Evolutionary conservation across 2,329 filamentous ascomycete genomes (phyloP), one percentile per base, ranked within the genome.

Genomic region (Delphinella strobiligena): DNA sequence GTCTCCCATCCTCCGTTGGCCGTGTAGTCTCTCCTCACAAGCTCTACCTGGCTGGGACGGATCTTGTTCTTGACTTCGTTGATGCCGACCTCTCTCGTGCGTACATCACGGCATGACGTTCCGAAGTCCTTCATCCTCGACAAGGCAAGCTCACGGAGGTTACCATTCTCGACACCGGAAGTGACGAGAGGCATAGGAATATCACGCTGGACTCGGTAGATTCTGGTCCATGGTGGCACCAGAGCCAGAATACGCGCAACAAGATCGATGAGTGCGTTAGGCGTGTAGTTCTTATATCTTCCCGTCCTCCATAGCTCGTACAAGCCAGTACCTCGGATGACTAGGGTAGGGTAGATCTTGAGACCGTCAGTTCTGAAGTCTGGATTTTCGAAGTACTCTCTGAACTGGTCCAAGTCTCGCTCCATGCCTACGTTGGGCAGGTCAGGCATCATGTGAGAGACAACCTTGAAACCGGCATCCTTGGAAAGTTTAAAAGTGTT

Each of bases 171-270:
- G 0, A 98, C 91, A 31, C 91, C 91, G 1, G 89, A 93, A 0
- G 91, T 96, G n/a, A 98, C 93, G 17, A 98, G 72, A 1, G 91
- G 91, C 91, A 98, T 98, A n/a, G 91, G 91, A 43, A 98, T 98
- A 63, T 98, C 91, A 59, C 91, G 79, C 67, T 98, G 91, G 0
- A 98, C 91, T 44, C 91, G 86, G 66, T 98, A 98, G 54, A 98
- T 98, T 46, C 91, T 79, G 0, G 93, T 98, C 91, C 91, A 98
- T 1, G 91, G 91, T 1, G 91, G 91, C 0, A 98, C 82, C 2
- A 98, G 71, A 0, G 91, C 91, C 46, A 98, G 67, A 38, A 98
- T 98, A n/a, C 91, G 78, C 3, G 91, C 93, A 1, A 98, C 87
- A 12, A 98, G 76, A 58, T 98, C 91, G 45, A 98, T 86, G 24